These are phyloP conservation scores for Hippophae tibetana DNA, from an alignment of 306 rosid genomes.

Conservation along the genomic window DNA sequence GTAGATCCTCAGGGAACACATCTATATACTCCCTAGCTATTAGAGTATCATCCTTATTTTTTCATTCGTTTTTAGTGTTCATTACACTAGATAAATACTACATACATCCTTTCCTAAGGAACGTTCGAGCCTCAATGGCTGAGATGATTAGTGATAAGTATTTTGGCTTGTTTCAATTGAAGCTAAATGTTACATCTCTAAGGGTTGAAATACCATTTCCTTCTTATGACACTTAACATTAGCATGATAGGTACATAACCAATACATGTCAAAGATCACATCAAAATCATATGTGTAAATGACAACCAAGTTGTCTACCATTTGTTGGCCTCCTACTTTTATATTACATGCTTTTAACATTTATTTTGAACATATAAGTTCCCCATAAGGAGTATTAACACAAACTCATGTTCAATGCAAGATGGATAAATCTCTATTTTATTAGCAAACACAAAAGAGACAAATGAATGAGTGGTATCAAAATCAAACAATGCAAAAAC, in stretches of 20 bases:
- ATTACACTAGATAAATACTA: neutral
- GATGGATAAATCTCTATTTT: no score
- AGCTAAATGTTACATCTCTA: neutral
- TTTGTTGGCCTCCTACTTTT: no score
- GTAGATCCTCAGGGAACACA: neutral
- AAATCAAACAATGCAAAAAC: no score
- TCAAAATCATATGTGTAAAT: neutral
- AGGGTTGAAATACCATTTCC: neutral
- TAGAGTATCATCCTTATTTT: fast-evolving
- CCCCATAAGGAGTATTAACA: no score
- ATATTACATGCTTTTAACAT: no score
- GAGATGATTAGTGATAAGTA: no score
- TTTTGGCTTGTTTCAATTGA: neutral
- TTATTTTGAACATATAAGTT: no score
- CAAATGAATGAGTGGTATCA: no score
- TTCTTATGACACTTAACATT: neutral
- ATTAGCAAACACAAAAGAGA: no score
- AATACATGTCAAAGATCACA: neutral
- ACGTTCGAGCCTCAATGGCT: neutral
- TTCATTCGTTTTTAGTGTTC: no score
- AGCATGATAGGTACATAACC: neutral
- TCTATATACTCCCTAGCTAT: neutral
- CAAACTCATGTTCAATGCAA: no score
- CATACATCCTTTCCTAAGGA: neutral
- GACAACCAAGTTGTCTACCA: neutral